These are phyloP conservation scores for Monosporascus ibericus DNA, from an alignment of 2,329 filamentous ascomycete species.

Conservation along the genomic window DNA sequence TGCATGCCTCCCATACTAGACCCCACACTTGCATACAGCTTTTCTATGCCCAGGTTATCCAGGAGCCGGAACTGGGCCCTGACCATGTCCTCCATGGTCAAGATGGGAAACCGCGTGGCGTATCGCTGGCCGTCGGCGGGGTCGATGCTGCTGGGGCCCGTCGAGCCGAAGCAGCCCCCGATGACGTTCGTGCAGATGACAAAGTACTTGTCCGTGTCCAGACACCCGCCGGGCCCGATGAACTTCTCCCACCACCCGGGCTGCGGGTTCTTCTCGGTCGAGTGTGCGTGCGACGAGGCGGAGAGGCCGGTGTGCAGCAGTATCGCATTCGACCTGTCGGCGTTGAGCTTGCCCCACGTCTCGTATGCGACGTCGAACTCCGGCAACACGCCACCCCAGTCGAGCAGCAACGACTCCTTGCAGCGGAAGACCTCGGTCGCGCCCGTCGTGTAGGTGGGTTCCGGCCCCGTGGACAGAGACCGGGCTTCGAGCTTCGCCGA, in stretches of 20 bases:
- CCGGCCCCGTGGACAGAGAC: conserved; percentile 71
- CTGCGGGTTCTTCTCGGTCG: conserved; percentile 77
- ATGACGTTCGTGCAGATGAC: conserved; percentile 96
- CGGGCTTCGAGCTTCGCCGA: conserved; percentile 66
- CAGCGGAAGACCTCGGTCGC: conserved; percentile 75
- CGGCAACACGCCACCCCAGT: conserved; percentile 91
- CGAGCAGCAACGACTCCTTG: conserved; percentile 67
- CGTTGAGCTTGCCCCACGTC: conserved; percentile 79
- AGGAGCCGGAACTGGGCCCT: conserved; percentile 87
- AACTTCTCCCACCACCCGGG: conserved; percentile 99
- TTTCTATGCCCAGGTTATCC: conserved; percentile 68
- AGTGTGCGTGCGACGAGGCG: conserved; percentile 95
- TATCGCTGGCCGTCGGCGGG: conserved; percentile 84
- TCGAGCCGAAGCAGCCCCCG: conserved; percentile 92
- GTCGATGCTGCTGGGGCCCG: conserved; percentile 81
- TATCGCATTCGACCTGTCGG: conserved; percentile 79
- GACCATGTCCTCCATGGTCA: conserved; percentile 98
- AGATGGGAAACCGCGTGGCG: conserved; percentile 88
- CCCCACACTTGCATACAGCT: conserved; percentile 86
- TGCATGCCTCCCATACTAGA: conserved; percentile 99
- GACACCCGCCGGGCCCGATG: conserved; percentile 76
- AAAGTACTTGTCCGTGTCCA: conserved; percentile 89
- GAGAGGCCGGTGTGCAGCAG: conserved; percentile 90
- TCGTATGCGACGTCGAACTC: conserved; percentile 91
- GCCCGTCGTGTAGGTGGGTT: conserved; percentile 90